Conservation (phyloP, 352 stramenopile species). For the Phytophthora litchii region DNA sequence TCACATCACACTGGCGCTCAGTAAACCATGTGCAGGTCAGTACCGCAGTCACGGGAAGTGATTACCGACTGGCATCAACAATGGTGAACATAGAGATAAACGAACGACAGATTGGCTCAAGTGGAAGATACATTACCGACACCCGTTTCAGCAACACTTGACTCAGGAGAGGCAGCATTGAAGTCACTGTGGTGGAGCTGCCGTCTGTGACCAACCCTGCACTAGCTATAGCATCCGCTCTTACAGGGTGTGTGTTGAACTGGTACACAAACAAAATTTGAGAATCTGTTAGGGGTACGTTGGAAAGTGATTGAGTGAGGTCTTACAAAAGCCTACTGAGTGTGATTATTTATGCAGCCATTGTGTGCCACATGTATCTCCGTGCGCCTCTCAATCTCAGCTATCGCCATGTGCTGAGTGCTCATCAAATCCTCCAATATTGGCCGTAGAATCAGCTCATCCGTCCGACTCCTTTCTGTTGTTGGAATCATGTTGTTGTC, state of each 20-base stretch:
- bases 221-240: conserved; percentile 7
- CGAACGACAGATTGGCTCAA: not conserved
- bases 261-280: conserved; percentile 11
- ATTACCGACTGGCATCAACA: conserved; percentile 13
- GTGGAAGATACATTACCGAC: not conserved
- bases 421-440: too few species aligned
- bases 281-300: conserved; percentile 11
- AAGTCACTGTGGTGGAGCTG: not conserved
- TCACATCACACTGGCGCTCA: not conserved
- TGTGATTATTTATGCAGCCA: too few species aligned
- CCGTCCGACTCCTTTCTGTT: too few species aligned
- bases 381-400: too few species aligned
- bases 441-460: too few species aligned
- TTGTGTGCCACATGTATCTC: too few species aligned
- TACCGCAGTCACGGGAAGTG: not conserved
- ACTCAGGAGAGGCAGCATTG: not conserved
- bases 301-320: too few species aligned
- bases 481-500: too few species aligned
- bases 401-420: too few species aligned
- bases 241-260: conserved; percentile 6
- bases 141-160: not conserved
- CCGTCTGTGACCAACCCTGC: not conserved
- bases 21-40: conserved; percentile 13
- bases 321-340: too few species aligned
- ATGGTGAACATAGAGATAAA: conserved; percentile 6